Evolutionary conservation across 306 rosid genomes (phyloP).

Genomic region (Ormosia semicastrata): DNA sequence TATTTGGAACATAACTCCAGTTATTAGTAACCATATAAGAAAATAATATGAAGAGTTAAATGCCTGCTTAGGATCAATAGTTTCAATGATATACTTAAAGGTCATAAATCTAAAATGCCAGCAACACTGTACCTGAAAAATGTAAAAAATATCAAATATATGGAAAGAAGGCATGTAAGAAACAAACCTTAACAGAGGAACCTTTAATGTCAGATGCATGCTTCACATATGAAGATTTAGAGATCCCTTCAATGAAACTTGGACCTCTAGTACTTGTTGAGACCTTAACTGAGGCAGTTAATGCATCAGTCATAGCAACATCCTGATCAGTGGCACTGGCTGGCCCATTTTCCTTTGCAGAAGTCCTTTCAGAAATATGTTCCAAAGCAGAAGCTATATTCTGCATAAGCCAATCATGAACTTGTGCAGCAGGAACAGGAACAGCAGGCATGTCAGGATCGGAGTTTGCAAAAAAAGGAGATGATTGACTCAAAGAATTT

Average conservation of each 20-base stretch:
- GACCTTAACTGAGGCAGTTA: conserved; percentile 57
- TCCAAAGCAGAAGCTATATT: conserved; percentile 82
- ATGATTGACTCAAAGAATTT: conserved; percentile 69
- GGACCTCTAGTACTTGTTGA: conserved; percentile 63
- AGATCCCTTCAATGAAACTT: conserved; percentile 89
- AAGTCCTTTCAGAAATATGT: conserved; percentile 73
- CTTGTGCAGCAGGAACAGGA: conserved; percentile 87
- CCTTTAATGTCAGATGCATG: conserved; percentile 87
- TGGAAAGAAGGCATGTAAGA: conserved; percentile 2
- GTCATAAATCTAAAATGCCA: background rate
- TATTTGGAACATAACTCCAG: background rate
- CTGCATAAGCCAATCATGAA: conserved; percentile 84
- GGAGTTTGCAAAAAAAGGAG: conserved; percentile 97
- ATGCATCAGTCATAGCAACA: conserved; percentile 95
- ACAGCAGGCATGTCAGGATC: conserved; percentile 99
- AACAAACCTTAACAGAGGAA: conserved; percentile 85
- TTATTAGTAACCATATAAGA: background rate
- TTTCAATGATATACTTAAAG: background rate
- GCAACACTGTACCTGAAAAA: background rate
- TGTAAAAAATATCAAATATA: background rate
- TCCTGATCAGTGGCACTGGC: conserved; percentile 79
- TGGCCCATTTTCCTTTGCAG: conserved; percentile 85
- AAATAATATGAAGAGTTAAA: background rate
- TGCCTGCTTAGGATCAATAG: background rate
- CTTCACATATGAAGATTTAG: conserved; percentile 86